Base-by-base conservation (phyloP, 306 rosid species). In the Gastrolobium villosum region DNA sequence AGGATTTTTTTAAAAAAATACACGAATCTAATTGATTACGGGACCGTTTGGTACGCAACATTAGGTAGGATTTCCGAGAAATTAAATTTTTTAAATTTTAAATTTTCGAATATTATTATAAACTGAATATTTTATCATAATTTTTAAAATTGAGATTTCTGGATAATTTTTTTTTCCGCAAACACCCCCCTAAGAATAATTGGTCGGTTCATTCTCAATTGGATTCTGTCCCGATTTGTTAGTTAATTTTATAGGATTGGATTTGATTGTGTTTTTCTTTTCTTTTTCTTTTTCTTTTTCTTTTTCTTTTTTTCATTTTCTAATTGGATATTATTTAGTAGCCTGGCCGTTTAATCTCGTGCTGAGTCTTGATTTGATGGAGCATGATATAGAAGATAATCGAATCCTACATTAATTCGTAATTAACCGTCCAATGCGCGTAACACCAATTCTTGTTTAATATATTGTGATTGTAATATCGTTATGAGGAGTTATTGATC, bases 401-500 rank as follows among this genome's bases (percentile, higher is more conserved):
- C 49, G 11, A 55, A 40, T 40, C 50, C 54, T 28, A 67, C 37
- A 46, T 11, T 45, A 35, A 50, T 65, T 7, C 65, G 11, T 45
- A 36, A 52, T 66, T 5, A 55, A 56, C 48, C 44, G 44, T 50
- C 52, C 34, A 26, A 39, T 41, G 41, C 72, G 26, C 0, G 26
- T 20, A 20, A 32, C 52, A 26, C 65, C 56, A 64, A 35, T 70
- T 59, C 72, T 65, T 40, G 36, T 66, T 72, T 59, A 45, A 10
- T 20, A 53, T 39, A 44, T 10, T 15, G 32, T 64, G 60, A 72
- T 48, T 3, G 40, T 36, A 73, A 75, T 40, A 7, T 54, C 52
- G 63, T 32, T 40, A 30, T 30, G n/a, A 36, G 59, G 59, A 76
- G 84, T 77, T 15, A 77, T 81, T 88, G 82, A 69, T 36, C 37